Evolutionary conservation across 495 filamentous ascomycete species (phyloP).

Genomic region (Talaromyces nanjingensis): DNA sequence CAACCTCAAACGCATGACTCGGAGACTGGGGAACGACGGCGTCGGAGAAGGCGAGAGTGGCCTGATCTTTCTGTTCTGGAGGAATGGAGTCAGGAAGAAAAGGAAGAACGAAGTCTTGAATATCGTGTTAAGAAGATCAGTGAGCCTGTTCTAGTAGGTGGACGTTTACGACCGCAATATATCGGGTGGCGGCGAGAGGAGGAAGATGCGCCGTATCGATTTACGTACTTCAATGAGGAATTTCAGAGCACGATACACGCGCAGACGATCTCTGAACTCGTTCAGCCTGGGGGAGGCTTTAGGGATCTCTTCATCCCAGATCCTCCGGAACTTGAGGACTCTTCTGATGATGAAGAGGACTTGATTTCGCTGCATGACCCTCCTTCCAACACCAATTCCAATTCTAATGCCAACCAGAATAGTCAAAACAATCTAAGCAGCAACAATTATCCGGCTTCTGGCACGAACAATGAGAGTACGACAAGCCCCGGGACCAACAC

Average conservation of each 20-base stretch:
- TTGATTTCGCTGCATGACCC: conserved; percentile 13
- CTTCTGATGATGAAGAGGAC: conserved; percentile 53
- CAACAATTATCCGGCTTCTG: not conserved
- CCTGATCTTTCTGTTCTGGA: conserved; percentile 71
- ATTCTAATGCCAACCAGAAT: conserved; percentile 17
- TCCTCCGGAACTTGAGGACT: conserved; percentile 55
- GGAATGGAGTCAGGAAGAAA: conserved; percentile 87
- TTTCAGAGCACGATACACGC: conserved; percentile 91
- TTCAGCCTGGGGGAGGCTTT: conserved; percentile 78
- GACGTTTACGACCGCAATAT: conserved; percentile 76
- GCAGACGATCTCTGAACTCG: conserved; percentile 85
- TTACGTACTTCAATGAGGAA: conserved; percentile 98
- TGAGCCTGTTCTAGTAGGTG: conserved; percentile 86
- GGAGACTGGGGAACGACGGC: conserved; percentile 41
- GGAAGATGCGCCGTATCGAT: conserved; percentile 87
- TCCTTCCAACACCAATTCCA: conserved; percentile 9
- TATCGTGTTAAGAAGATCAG: conserved; percentile 86
- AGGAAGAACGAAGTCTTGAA: conserved; percentile 80
- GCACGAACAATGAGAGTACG: not conserved
- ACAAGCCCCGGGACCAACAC: not conserved
- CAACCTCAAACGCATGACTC: conserved; percentile 30
- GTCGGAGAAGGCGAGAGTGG: conserved; percentile 52
- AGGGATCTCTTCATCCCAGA: conserved; percentile 77
- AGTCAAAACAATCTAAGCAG: conserved; percentile 6
- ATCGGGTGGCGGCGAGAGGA: conserved; percentile 76